Conservation (phyloP, 768 basidiomycete species). For the Hemileccinum rubropunctum region DNA sequence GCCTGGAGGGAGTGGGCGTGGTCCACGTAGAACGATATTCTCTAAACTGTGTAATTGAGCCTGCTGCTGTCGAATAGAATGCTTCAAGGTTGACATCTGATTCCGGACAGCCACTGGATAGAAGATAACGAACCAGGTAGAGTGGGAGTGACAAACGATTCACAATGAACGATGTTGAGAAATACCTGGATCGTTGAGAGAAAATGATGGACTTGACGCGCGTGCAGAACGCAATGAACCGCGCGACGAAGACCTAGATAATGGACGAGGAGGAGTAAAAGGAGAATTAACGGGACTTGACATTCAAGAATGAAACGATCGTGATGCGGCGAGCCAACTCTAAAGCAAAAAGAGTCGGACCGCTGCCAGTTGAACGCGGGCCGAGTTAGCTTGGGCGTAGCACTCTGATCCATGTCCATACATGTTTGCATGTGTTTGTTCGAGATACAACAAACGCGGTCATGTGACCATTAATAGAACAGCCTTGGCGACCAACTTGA, state of each 20-base stretch:
- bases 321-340: slow-evolving; percentile 18
- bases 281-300: slow-evolving; percentile 34
- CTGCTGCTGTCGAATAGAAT: slow-evolving; percentile 81
- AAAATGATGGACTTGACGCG: slow-evolving; percentile 52
- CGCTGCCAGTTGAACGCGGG: slow-evolving; percentile 1
- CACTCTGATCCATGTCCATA: slow-evolving; percentile 13
- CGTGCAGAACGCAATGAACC: slow-evolving; percentile 45
- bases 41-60: slow-evolving; percentile 73
- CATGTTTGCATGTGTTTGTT: slow-evolving; percentile 21
- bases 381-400: not conserved
- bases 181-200: slow-evolving; percentile 67
- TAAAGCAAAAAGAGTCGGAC: slow-evolving; percentile 1
- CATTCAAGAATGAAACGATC: slow-evolving; percentile 32
- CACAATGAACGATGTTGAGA: slow-evolving; percentile 21
- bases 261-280: slow-evolving; percentile 33
- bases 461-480: slow-evolving; percentile 18
- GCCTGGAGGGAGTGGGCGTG: slow-evolving; percentile 53
- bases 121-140: slow-evolving; percentile 26
- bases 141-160: slow-evolving; percentile 21
- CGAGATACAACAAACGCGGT: slow-evolving; percentile 19
- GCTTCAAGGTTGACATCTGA: slow-evolving; percentile 79
- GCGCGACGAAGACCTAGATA: slow-evolving; percentile 50
- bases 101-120: slow-evolving; percentile 67
- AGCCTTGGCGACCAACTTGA: too few species aligned
- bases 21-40: slow-evolving; percentile 62